These are phyloP conservation scores for Citrus inodora DNA, from an alignment of 345 rosid genomes.

Conservation along the genomic window DNA sequence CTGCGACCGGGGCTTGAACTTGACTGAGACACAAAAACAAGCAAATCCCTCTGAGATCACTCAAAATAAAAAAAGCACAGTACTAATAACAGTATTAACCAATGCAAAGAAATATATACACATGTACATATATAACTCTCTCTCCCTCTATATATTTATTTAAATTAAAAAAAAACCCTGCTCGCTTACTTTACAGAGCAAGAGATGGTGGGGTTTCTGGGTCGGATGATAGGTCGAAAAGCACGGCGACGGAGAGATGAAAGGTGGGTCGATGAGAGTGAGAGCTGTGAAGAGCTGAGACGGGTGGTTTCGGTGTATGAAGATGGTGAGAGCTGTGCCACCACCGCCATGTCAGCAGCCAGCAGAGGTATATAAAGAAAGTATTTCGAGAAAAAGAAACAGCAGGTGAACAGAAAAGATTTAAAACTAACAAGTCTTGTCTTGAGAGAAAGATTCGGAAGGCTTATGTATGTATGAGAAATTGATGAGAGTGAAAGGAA, in stretches of 20 bases:
- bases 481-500: constrained; percentile 16
- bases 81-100: not conserved
- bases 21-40: constrained; percentile 25
- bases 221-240: constrained; percentile 35
- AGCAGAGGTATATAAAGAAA: constrained; percentile 12
- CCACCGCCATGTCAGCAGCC: constrained; percentile 57
- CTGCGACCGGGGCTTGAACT: constrained; percentile 56
- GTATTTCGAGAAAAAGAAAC: not conserved
- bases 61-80: not conserved
- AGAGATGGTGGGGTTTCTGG: constrained; percentile 40
- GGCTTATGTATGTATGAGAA: not conserved
- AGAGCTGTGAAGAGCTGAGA: constrained; percentile 50
- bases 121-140: not conserved
- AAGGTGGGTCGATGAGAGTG: constrained; percentile 48
- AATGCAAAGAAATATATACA: not conserved
- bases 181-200: constrained; percentile 70
- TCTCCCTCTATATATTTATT: not conserved
- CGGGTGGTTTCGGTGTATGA: constrained; percentile 34
- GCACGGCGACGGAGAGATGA: constrained; percentile 44
- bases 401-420: not conserved
- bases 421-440: not conserved
- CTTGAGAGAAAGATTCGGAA: not conserved
- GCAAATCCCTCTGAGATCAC: not conserved
- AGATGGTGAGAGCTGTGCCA: constrained; percentile 62
- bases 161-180: not conserved